Evolutionary conservation across 306 rosid genomes (phyloP), one percentile per base, ranked within the genome.

Genomic region (Canavalia gladiata): DNA sequence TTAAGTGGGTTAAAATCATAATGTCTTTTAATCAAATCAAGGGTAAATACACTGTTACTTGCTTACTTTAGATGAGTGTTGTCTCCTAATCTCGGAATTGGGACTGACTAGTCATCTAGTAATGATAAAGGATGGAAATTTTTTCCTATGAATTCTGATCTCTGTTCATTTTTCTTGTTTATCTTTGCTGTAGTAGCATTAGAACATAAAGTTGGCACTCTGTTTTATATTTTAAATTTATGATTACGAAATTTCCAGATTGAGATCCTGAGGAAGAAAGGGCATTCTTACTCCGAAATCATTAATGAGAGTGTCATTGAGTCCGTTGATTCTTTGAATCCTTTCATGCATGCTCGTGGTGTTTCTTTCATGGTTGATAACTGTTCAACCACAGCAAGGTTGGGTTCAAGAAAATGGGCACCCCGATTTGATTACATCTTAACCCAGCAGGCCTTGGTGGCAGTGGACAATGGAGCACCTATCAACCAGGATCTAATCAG

Each of bases 361-460:
- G 97, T 95, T 74, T 85, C 99, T 9, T 95, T 95, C 89, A 95
- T 95, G 99, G 99, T 95, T 33, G 99, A 95, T 73, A 93, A 95
- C 74, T 95, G 99, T 75, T 95, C 99, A 3, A 95, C 99, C 64
- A 95, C 99, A 1, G 99, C 99, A 30, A 92, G 99, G 55, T 78
- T 95, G 90, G 99, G 99, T 77, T 93, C 99, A n/a, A 91, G 98
- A 85, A 95, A 95, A 85, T 95, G 99, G 99, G 98, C 99, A 58
- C 97, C 99, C 7, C 86, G 99, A 39, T 95, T 93, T 3, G 99
- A 95, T 76, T 95, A 93, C 87, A 76, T 89, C 75, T 88, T 95
- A 30, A 90, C 93, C 70, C 99, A 95, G 84, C 99, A 95, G 83
- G 98, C 99, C 46, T 77, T 95, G 90, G 98, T 95, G 73, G 93